Evolutionary conservation across 2,329 filamentous ascomycete genomes (phyloP), one percentile per base, ranked within the genome.

Genomic region (Fusarium sp.): DNA sequence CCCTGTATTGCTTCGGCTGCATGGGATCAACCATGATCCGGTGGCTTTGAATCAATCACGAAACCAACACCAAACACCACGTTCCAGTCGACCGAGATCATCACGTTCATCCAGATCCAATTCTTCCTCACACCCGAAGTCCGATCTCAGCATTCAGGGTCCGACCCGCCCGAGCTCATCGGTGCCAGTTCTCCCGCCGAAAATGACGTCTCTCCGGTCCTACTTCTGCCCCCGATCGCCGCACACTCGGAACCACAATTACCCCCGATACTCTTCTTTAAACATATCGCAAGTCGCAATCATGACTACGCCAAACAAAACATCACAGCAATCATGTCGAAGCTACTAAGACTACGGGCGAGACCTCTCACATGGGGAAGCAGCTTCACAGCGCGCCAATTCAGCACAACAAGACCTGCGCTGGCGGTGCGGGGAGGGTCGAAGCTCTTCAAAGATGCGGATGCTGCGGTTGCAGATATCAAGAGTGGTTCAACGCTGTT

Each of bases 401-500:
- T 78, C 52, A 71, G 74, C 32, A 67, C 76, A 44, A 74, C 76
- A 30, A 70, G 63, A 5, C 57, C 46, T 9, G 57, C 62, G 4
- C 46, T 71, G 25, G 57, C 73, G 12, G 66, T 60, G 5, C 53
- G 67, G 35, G 64, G 64, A 3, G 60, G 66, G 3, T 88, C 86
- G 2, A 89, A 89, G 75, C 75, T 89, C 3, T 88, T 82, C 73
- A 79, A 79, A 6, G 88, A 85, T 8, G 92, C 92, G 23, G 91
- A 92, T 71, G 89, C 89, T 46, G 93, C 93, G 10, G 88, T 95
- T 44, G 88, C 89, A 6, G 93, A 94, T 78, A 84, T 95, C 64
- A 85, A 91, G 79, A 91, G 92, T 76, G 89, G 93, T 61, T 91
- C 90, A 16, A 93, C 89, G 0, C 85, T 96, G 40, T 85, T 96